Base-by-base conservation (phyloP, 1,284 basidiomycete genomes). In the Amylostereum areolatum region DNA sequence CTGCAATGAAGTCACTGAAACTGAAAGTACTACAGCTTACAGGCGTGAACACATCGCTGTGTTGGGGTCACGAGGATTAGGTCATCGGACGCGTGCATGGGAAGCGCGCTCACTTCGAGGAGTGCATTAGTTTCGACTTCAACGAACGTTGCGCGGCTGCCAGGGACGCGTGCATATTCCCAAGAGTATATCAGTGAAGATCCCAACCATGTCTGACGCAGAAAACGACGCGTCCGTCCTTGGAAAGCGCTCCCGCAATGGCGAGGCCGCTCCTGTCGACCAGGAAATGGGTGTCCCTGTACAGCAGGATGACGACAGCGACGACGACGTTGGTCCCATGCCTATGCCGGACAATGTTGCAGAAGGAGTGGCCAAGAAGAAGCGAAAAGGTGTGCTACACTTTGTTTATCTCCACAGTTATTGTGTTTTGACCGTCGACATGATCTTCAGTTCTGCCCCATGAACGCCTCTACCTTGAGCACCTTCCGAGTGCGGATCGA, bases 401-500 rank as follows among this genome's bases (percentile, higher is more conserved):
- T 54, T 43, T 39, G 36, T 31, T 47, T 68, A 71, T 78, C 37
- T 68, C 79, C 48, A 72, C 74, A 54, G 80, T 65, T 57, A 64
- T 62, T 54, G 4, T 46, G 12, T 43, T 36, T 30, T 37, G 11
- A 25, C 9, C 18, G 18, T 41, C 33, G 5, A 48, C 50, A 60
- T 46, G 57, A 53, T 4, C 35, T 9, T 36, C 43, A 82, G 83
- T 86, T 10, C 71, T 91, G 8, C 81, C 83, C 2, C 85, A 91
- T 58, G 87, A 90, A 71, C 78, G 81, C 55, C 75, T 97, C 30
- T 98, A 91, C 68, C 78, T 99, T 43, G 90, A 92, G 43, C 91
- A 96, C 66, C 73, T 99, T 29, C 97, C 97, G 1, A 83, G 83
- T 59, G 83, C 93, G 46, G 92, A 97, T 62, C 84, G 97, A 57